Conservation (phyloP, 2,329 filamentous ascomycete species). For the Botrytis hyacinthi region DNA sequence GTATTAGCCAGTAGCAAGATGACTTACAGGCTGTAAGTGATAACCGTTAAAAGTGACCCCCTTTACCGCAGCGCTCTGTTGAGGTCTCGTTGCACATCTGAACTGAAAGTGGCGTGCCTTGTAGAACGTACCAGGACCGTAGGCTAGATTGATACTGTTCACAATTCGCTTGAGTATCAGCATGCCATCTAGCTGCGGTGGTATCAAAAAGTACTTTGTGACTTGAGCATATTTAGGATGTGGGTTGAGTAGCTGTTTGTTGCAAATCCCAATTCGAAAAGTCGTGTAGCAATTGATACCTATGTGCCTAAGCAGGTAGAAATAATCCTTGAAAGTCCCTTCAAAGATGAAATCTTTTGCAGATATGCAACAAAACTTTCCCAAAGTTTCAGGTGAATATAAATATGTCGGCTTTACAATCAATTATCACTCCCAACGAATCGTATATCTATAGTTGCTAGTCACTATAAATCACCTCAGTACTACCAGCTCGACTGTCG, state of each 20-base stretch:
- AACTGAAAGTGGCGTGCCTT: neutral
- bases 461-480: fast-evolving
- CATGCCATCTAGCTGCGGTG: too few relatives aligned
- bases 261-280: too few relatives aligned
- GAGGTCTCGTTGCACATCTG: neutral
- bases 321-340: neutral
- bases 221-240: neutral
- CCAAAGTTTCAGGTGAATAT: neutral
- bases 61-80: neutral
- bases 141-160: neutral
- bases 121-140: neutral
- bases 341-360: neutral
- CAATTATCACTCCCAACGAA: too few relatives aligned
- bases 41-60: too few relatives aligned
- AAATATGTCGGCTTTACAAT: neutral
- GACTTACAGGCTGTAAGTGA: neutral
- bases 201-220: neutral
- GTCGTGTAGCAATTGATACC: neutral
- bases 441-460: neutral
- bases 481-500: fast-evolving
- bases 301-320: too few relatives aligned
- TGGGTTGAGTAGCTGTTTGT: neutral
- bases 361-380: neutral
- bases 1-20: neutral
- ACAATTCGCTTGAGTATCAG: too few relatives aligned